These are phyloP conservation scores for Metroxylon sagu DNA, from an alignment of 176 grass and related monocot species.

Conservation along the genomic window DNA sequence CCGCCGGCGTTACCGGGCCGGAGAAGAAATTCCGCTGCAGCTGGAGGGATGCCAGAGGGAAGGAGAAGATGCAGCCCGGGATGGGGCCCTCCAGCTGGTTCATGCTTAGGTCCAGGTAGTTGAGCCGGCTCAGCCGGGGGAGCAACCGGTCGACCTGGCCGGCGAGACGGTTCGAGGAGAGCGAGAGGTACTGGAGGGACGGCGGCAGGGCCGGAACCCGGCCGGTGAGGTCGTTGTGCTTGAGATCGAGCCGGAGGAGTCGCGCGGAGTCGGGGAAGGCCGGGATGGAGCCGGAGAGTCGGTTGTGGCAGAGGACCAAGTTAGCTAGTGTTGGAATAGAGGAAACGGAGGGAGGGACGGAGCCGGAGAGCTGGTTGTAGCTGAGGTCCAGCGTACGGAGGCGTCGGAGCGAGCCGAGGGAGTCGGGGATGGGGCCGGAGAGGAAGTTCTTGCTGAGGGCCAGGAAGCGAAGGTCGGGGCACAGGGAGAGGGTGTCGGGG, in stretches of 20 bases:
- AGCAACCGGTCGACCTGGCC: constrained; percentile 43
- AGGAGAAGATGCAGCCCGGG: constrained; percentile 50
- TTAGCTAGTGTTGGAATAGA: constrained; percentile 52
- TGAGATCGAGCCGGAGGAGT: constrained; percentile 74
- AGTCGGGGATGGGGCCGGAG: constrained; percentile 50
- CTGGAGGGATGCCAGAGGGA: constrained; percentile 66
- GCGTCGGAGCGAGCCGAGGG: constrained; percentile 40
- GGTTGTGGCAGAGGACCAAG: constrained; percentile 83
- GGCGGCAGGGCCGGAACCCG: constrained; percentile 40
- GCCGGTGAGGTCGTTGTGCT: constrained; percentile 61
- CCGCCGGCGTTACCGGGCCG: constrained; percentile 34
- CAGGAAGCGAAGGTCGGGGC: constrained; percentile 58
- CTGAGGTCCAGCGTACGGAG: constrained; percentile 89
- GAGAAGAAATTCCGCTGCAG: constrained; percentile 87
- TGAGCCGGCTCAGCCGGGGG: constrained; percentile 43
- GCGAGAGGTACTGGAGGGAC: constrained; percentile 66
- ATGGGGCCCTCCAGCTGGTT: constrained; percentile 69
- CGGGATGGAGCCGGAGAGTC: constrained; percentile 49
- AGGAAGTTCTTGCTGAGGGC: constrained; percentile 94
- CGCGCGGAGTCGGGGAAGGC: constrained; percentile 48
- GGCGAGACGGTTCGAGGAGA: constrained; percentile 46
- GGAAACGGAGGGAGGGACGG: constrained; percentile 43
- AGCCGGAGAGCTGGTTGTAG: constrained; percentile 77
- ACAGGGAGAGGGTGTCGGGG: constrained; percentile 37
- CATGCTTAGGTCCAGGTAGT: constrained; percentile 73